phyloP scores from a whole-genome alignment of 108 stramenopile genomes.

The Nitzschia sp. region DNA sequence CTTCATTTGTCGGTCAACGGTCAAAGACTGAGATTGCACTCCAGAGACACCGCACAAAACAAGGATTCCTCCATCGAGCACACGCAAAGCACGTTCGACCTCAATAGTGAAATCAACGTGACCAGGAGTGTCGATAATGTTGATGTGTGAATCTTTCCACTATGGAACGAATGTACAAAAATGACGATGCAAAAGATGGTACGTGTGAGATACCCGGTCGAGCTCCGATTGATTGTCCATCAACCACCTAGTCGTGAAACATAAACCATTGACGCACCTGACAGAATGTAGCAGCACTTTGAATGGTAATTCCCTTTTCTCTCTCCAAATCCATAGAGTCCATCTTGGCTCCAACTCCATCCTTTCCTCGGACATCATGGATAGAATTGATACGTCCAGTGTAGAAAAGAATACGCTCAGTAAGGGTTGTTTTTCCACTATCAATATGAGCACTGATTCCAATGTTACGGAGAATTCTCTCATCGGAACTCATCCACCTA shows the following conservation, averaged over 20 bases:
- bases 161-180: slow-evolving; percentile 1
- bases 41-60: slow-evolving; percentile 98
- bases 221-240: neutral
- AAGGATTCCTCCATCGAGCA: slow-evolving; percentile 96
- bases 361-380: slow-evolving; percentile 97
- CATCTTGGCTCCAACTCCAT: slow-evolving; percentile 99
- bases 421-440: slow-evolving; percentile 98
- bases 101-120: slow-evolving; percentile 87
- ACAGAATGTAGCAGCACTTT: slow-evolving; percentile 98
- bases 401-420: slow-evolving; percentile 99
- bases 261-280: slow-evolving; percentile 12
- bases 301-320: slow-evolving; percentile 98
- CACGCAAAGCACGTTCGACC: slow-evolving; percentile 98
- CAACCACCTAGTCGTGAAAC: neutral
- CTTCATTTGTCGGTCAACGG: slow-evolving; percentile 99
- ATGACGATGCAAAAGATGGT: neutral
- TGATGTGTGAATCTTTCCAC: slow-evolving; percentile 95
- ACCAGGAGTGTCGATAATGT: slow-evolving; percentile 99
- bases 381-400: slow-evolving; percentile 96
- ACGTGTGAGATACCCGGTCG: neutral
- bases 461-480: slow-evolving; percentile 84
- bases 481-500: slow-evolving; percentile 37
- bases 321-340: slow-evolving; percentile 99
- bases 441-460: slow-evolving; percentile 99
- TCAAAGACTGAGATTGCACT: slow-evolving; percentile 97